A percentile compares a stretch with the other conserved stretches of the same genome.
phyloP scores from a whole-genome alignment of 108 stramenopile species.

The Discostella pseudostelligera region DNA sequence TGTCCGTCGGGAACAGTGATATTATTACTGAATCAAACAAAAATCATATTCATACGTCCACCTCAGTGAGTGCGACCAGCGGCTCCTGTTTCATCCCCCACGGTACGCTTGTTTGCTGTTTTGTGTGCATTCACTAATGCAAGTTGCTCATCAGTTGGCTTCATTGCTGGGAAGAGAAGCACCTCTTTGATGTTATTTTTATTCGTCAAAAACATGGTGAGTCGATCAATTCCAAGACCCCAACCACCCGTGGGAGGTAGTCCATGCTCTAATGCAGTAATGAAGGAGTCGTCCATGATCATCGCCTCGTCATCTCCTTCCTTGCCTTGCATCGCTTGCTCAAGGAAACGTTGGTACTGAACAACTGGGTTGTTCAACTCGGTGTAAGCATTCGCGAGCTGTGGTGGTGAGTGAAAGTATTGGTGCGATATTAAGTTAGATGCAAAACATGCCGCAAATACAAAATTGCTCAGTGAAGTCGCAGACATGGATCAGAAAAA shows the following conservation, averaged over 20 bases:
- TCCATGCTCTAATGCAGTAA: conserved; percentile 96
- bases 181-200: conserved; percentile 99
- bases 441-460: conserved; percentile 5
- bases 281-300: conserved; percentile 96
- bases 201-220: conserved; percentile 99
- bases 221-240: conserved; percentile 97
- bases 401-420: conserved; percentile 2
- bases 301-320: conserved; percentile 99
- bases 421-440: background rate
- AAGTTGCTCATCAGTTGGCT: conserved; percentile 91
- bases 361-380: conserved; percentile 98
- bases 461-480: background rate
- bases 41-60: no score
- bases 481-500: conserved; percentile 10
- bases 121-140: conserved; percentile 70
- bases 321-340: conserved; percentile 92
- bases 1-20: no score
- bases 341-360: conserved; percentile 92
- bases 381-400: conserved; percentile 99
- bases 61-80: conserved; percentile 29
- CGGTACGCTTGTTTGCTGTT: conserved; percentile 32
- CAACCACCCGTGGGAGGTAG: conserved; percentile 99
- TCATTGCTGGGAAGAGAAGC: conserved; percentile 99
- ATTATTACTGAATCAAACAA: no score
- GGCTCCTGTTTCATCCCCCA: conserved; percentile 24